These are phyloP conservation scores for Hirschfeldia incana DNA, from an alignment of 345 rosid species.

Conservation along the genomic window DNA sequence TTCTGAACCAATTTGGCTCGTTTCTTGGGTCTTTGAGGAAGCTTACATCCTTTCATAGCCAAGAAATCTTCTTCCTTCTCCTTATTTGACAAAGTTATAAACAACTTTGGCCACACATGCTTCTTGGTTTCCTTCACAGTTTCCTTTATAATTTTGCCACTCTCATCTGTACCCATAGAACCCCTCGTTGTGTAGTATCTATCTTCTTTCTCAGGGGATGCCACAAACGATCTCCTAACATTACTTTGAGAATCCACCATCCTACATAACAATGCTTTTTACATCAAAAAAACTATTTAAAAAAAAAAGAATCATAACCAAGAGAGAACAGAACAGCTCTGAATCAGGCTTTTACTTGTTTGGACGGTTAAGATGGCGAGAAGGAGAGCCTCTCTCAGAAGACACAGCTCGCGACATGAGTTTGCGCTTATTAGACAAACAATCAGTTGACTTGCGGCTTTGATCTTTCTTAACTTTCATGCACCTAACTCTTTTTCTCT, in stretches of 20 bases:
- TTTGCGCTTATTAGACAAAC: conserved; percentile 61
- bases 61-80: conserved; percentile 95
- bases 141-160: conserved; percentile 56
- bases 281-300: neutral
- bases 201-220: conserved; percentile 78
- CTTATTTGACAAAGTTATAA: conserved; percentile 70
- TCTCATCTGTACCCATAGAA: conserved; percentile 67
- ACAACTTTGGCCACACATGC: conserved; percentile 76
- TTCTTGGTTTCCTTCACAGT: conserved; percentile 61
- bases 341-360: conserved; percentile 38
- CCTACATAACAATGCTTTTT: conserved; percentile 35
- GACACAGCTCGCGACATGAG: conserved; percentile 46
- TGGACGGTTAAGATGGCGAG: conserved; percentile 49
- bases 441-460: conserved; percentile 52
- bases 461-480: conserved; percentile 71
- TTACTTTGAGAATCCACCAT: conserved; percentile 49
- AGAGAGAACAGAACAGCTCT: neutral
- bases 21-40: conserved; percentile 89
- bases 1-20: conserved; percentile 86
- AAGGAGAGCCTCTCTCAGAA: conserved; percentile 55
- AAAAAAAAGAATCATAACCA: neutral
- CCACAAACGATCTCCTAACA: conserved; percentile 48
- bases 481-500: conserved; percentile 79
- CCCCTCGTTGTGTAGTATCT: conserved; percentile 81
- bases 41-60: conserved; percentile 96